Conservation (phyloP, 148 eudicot species). For the Linanthus parryae region DNA sequence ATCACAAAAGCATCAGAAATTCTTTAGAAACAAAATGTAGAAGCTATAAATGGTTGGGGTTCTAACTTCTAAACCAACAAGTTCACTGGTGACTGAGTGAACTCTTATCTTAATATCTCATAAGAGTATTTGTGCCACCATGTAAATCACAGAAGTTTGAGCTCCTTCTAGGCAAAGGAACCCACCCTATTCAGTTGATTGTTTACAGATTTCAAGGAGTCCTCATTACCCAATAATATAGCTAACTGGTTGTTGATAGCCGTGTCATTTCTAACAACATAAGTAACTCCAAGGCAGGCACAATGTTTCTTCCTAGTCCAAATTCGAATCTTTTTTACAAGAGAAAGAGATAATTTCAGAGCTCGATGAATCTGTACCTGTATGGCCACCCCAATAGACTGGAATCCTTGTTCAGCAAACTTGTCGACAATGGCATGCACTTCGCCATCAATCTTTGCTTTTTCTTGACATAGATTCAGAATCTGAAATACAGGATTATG, state of each 20-base stretch:
- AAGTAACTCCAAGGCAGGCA: too few relatives aligned
- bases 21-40: background rate
- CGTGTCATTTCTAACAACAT: too few relatives aligned
- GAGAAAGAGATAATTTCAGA: background rate
- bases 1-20: constrained; percentile 3
- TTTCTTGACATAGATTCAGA: constrained; percentile 47
- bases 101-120: background rate
- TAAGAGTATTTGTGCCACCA: background rate
- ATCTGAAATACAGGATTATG: constrained; percentile 22
- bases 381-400: constrained; percentile 53
- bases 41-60: background rate
- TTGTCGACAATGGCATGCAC: constrained; percentile 52
- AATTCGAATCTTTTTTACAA: too few relatives aligned
- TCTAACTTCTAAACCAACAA: background rate
- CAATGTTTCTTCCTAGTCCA: too few relatives aligned
- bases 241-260: too few relatives aligned
- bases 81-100: background rate
- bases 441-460: constrained; percentile 36
- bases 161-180: background rate
- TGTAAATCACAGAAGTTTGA: background rate
- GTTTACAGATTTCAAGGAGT: too few relatives aligned
- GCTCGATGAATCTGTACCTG: constrained; percentile 30
- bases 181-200: too few relatives aligned
- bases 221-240: too few relatives aligned
- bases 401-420: constrained; percentile 57